Evolutionary conservation across 2,329 filamentous ascomycete species (phyloP).

Genomic region (Colletotrichum sp.): DNA sequence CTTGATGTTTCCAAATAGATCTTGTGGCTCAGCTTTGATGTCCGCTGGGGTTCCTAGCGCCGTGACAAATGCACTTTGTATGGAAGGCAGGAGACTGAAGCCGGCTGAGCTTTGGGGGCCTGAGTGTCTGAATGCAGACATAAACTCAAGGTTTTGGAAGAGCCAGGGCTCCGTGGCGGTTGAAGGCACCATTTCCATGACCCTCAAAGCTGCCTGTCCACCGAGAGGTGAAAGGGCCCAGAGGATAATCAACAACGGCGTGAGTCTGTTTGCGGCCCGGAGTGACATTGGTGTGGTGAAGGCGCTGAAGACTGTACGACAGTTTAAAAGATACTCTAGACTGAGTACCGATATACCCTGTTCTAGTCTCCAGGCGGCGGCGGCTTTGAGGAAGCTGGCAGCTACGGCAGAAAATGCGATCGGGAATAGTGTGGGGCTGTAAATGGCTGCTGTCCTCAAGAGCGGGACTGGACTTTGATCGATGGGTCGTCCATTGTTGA

Average conservation of each 20-base stretch:
- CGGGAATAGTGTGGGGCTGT: constrained; percentile 1
- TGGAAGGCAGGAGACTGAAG: not conserved
- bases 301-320: not conserved
- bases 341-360: not conserved
- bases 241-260: not conserved
- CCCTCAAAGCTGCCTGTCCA: not conserved
- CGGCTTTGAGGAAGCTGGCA: not conserved
- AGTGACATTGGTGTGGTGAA: not conserved
- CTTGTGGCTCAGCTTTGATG: not conserved
- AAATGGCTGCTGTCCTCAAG: not conserved
- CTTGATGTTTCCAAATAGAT: constrained; percentile 1
- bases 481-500: not conserved
- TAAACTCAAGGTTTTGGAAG: not conserved
- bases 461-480: not conserved
- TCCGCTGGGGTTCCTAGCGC: not conserved
- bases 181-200: not conserved
- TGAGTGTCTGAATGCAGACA: not conserved
- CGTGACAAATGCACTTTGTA: not conserved
- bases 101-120: not conserved
- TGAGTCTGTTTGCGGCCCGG: not conserved
- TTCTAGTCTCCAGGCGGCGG: not conserved
- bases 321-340: not conserved
- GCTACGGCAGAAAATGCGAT: constrained; percentile 3
- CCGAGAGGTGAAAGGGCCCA: constrained; percentile 5
- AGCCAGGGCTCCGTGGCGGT: not conserved